Conservation (phyloP, 2,329 filamentous ascomycete species). For the Penicillium sp. region DNA sequence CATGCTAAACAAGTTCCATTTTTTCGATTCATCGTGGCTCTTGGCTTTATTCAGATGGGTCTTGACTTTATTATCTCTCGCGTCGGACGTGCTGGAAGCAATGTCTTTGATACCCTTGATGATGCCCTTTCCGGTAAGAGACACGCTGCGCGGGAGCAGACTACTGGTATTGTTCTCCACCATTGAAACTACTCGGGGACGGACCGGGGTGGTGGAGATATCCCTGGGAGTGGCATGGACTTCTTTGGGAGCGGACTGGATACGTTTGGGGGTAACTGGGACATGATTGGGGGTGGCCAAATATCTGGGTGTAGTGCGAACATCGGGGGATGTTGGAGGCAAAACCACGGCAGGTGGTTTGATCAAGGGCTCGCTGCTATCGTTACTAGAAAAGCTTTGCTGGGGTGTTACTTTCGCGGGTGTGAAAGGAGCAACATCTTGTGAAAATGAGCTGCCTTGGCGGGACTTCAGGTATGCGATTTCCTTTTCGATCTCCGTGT, state of each 20-base stretch:
- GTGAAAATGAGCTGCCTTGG: background rate
- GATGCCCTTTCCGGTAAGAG: constrained; percentile 9
- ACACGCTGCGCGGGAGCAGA: constrained; percentile 8
- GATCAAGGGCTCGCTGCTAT: constrained; percentile 4
- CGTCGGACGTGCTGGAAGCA: background rate
- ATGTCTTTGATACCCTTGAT: background rate
- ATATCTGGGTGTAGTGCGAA: background rate
- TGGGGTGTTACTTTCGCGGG: background rate
- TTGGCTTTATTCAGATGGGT: background rate
- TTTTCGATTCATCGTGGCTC: constrained; percentile 10
- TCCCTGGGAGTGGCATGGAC: background rate
- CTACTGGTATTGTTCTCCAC: background rate
- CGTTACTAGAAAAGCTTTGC: background rate
- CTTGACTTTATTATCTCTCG: constrained; percentile 1
- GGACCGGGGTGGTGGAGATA: background rate
- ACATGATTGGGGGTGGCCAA: background rate
- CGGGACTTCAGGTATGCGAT: constrained; percentile 6
- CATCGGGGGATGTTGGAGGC: background rate
- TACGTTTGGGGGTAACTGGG: background rate
- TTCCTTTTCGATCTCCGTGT: constrained; percentile 9
- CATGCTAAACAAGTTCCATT: constrained; percentile 18
- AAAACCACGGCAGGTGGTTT: background rate
- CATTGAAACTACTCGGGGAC: background rate
- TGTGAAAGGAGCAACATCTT: background rate
- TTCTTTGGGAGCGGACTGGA: background rate